Evolutionary conservation across 1,139 yeast genomes (phyloP).

Genomic region (Kodamaea sp.): DNA sequence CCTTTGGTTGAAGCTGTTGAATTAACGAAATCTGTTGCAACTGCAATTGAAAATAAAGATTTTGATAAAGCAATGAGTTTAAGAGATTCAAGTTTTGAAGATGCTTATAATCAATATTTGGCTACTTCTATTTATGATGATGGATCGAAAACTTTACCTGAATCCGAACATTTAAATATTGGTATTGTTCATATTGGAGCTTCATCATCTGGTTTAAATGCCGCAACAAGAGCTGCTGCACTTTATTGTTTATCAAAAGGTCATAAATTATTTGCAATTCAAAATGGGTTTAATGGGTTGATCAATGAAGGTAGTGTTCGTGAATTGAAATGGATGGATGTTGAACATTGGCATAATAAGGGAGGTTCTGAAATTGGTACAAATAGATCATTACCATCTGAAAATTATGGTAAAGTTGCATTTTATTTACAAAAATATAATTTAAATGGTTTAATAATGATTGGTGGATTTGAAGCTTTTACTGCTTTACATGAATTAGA

Average conservation of each 20-base stretch:
- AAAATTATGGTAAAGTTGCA: slow-evolving; percentile 68
- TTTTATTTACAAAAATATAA: slow-evolving; percentile 69
- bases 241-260: slow-evolving; percentile 73
- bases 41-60: slow-evolving; percentile 55
- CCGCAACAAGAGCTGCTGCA: slow-evolving; percentile 74
- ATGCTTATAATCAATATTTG: slow-evolving; percentile 67
- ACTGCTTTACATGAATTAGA: slow-evolving; percentile 65
- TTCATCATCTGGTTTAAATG: slow-evolving; percentile 78
- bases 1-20: slow-evolving; percentile 72
- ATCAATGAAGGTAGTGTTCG: slow-evolving; percentile 70
- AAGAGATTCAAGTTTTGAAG: slow-evolving; percentile 70
- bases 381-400: slow-evolving; percentile 66
- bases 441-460: slow-evolving; percentile 68
- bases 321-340: slow-evolving; percentile 61
- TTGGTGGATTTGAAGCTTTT: slow-evolving; percentile 83
- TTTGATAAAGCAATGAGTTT: slow-evolving; percentile 64
- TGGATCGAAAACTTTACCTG: slow-evolving; percentile 51
- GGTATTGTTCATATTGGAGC: slow-evolving; percentile 84
- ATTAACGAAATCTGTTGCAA: slow-evolving; percentile 67
- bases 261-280: slow-evolving; percentile 68
- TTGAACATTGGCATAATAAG: slow-evolving; percentile 67
- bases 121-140: slow-evolving; percentile 71
- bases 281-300: slow-evolving; percentile 73
- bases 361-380: slow-evolving; percentile 88
- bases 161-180: slow-evolving; percentile 54